Percentiles rank a stretch among this genome's conserved stretches.
Conservation (phyloP, 2,329 filamentous ascomycete genomes). For the Dryadomyces quercus-mongolicae region DNA sequence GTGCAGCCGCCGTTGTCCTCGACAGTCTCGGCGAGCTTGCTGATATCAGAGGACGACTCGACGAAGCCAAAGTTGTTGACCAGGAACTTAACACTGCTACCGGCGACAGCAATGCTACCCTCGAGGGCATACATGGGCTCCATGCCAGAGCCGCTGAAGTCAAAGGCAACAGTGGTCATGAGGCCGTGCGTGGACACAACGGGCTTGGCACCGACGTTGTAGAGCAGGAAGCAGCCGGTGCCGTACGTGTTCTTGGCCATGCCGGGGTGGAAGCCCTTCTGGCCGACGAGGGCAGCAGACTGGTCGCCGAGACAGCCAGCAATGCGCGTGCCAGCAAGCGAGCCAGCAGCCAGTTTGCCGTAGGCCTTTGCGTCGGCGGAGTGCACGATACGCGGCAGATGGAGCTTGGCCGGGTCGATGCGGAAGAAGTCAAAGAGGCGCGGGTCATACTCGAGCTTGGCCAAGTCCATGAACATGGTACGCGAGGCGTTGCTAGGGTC, state of each 20-base stretch:
- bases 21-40: slow-evolving; percentile 38
- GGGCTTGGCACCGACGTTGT: slow-evolving; percentile 75
- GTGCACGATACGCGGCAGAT: slow-evolving; percentile 67
- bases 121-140: slow-evolving; percentile 61
- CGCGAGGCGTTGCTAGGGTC: slow-evolving; percentile 80
- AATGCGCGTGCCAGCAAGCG: slow-evolving; percentile 58
- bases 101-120: slow-evolving; percentile 73
- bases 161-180: slow-evolving; percentile 73
- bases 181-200: slow-evolving; percentile 76
- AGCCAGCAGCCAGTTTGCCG: slow-evolving; percentile 51
- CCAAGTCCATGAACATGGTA: slow-evolving; percentile 90
- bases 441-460: slow-evolving; percentile 68
- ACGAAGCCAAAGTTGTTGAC: slow-evolving; percentile 53
- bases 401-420: slow-evolving; percentile 54
- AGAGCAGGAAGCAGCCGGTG: slow-evolving; percentile 78
- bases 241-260: slow-evolving; percentile 86
- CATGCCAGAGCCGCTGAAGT: slow-evolving; percentile 47
- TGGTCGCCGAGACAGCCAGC: slow-evolving; percentile 82
- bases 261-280: slow-evolving; percentile 71
- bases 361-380: slow-evolving; percentile 67
- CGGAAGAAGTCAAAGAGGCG: slow-evolving; percentile 68
- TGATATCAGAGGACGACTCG: slow-evolving; percentile 35
- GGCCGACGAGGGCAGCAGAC: slow-evolving; percentile 73
- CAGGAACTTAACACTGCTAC: slow-evolving; percentile 69
- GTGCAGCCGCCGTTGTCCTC: slow-evolving; percentile 72